Percentiles rank a stretch among this genome's conserved stretches.
Evolutionary conservation across 1,284 basidiomycete genomes (phyloP).

Genomic region (Laetiporus sulphureus): DNA sequence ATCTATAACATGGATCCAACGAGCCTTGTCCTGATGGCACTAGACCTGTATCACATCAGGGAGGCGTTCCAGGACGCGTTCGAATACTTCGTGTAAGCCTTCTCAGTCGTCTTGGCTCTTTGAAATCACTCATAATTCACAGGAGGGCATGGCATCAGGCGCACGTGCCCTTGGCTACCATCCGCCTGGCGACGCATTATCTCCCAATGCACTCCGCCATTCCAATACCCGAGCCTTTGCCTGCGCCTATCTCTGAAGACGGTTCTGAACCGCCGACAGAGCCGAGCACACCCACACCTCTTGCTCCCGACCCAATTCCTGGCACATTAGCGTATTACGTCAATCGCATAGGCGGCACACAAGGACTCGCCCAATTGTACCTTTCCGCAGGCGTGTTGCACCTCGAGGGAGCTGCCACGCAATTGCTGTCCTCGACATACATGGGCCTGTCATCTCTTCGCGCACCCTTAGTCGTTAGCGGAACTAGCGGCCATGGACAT

Average conservation of each 20-base stretch:
- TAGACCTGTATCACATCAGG: conserved; percentile 66
- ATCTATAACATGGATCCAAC: conserved; percentile 80
- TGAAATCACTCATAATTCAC: conserved; percentile 3
- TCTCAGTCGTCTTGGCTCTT: conserved; percentile 1
- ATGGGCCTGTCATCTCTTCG: conserved; percentile 70
- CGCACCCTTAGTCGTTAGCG: conserved; percentile 36
- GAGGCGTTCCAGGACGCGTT: conserved; percentile 69
- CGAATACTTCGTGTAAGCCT: conserved; percentile 66
- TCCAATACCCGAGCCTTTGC: conserved; percentile 7
- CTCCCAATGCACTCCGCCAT: conserved; percentile 40
- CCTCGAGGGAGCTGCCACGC: conserved; percentile 65
- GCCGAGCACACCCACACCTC: conserved; percentile 12
- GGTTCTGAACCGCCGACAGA: conserved; percentile 2
- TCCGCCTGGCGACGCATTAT: conserved; percentile 67
- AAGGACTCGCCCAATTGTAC: conserved; percentile 64
- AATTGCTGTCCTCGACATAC: conserved; percentile 60
- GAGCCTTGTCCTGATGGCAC: conserved; percentile 59
- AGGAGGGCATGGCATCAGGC: conserved; percentile 78
- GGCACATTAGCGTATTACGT: conserved; percentile 56
- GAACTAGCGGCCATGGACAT: conserved; percentile 11
- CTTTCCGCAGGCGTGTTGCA: conserved; percentile 69
- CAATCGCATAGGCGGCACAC: conserved; percentile 53
- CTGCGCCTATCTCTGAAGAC: conserved; percentile 7
- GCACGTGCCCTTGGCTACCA: conserved; percentile 63
- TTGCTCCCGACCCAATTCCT: conserved; percentile 11